Base-by-base conservation (phyloP, 805 yeast species). In the Nakazawaea ambrosiae region DNA sequence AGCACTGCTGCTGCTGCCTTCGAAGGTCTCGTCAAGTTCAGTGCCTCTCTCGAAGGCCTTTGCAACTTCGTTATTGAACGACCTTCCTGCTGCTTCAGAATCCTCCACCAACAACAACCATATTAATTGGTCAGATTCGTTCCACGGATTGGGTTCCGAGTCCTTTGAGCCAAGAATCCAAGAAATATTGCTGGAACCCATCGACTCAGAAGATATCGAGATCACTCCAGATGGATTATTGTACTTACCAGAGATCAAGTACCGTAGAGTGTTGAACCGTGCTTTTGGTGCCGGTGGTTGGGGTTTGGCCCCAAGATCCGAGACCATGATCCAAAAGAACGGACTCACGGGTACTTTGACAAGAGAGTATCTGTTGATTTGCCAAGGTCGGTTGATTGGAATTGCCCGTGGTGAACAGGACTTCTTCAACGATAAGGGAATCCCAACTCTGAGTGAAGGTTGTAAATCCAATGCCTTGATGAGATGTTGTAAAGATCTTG, bases 221-320 rank as follows among this genome's bases (percentile, higher is more conserved):
- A 82, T 92, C 46, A 92, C 90, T 43, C 97, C 97, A 1, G 98
- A 92, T 57, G 97, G 97, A 12, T 64, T 92, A 35, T 58, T 92
- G 6, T 92, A 86, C 51, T 64, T 92, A 32, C 98, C 98, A 0
- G 98, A 92, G 57, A 92, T 92, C 61, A 90, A 90, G 55, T 92
- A 92, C 55, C 74, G 98, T 46, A 72, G 98, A 31, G 81, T 89
- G 17, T 61, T 92, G 47, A 90, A 90, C 60, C 69, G 70, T 27
- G 94, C 97, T 0, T 90, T 92, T 65, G 98, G 98, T 3, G 96
- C 98, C 5, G 98, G 98, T 20, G 97, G 95, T 2, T 92, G 98
- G 98, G 97, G 97, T 1, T 65, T 92, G 39, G 96, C 94, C 1
- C 97, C 98, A 9, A 66, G 98, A 39, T 78, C 95, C 0, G 90